Evolutionary conservation across 306 rosid species (phyloP).

Genomic region (Quillaja saponaria): DNA sequence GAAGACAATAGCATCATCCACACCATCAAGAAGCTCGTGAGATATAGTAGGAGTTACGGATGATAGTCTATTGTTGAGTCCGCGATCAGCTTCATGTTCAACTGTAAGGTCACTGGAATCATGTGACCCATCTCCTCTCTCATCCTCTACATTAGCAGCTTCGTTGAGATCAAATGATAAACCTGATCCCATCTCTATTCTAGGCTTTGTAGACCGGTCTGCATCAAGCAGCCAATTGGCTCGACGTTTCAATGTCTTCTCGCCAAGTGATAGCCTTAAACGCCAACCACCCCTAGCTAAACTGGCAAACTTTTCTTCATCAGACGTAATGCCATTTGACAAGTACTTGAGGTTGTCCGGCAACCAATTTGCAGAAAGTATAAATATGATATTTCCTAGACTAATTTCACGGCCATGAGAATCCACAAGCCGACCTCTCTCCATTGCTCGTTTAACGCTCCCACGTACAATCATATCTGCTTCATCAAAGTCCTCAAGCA

Average conservation of each 20-base stretch:
- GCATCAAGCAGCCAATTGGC: constrained; percentile 59
- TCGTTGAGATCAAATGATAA: constrained; percentile 83
- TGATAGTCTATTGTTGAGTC: constrained; percentile 34
- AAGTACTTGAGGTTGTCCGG: constrained; percentile 68
- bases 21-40: constrained; percentile 58
- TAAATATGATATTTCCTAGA: constrained; percentile 74
- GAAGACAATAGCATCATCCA: constrained; percentile 74
- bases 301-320: constrained; percentile 62
- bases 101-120: constrained; percentile 88
- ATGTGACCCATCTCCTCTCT: constrained; percentile 73
- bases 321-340: constrained; percentile 44
- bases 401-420: constrained; percentile 92
- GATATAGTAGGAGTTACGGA: constrained; percentile 37
- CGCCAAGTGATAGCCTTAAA: constrained; percentile 58
- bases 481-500: constrained; percentile 83
- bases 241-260: constrained; percentile 64
- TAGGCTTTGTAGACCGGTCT: constrained; percentile 59
- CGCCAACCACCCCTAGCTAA: constrained; percentile 68
- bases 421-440: constrained; percentile 76
- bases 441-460: constrained; percentile 81
- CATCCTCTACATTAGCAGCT: constrained; percentile 64
- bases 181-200: constrained; percentile 49
- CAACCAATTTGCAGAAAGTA: constrained; percentile 77
- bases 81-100: constrained; percentile 68
- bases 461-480: constrained; percentile 60